These are phyloP conservation scores for Vachellia collinsii DNA, from an alignment of 306 rosid genomes.

Conservation along the genomic window DNA sequence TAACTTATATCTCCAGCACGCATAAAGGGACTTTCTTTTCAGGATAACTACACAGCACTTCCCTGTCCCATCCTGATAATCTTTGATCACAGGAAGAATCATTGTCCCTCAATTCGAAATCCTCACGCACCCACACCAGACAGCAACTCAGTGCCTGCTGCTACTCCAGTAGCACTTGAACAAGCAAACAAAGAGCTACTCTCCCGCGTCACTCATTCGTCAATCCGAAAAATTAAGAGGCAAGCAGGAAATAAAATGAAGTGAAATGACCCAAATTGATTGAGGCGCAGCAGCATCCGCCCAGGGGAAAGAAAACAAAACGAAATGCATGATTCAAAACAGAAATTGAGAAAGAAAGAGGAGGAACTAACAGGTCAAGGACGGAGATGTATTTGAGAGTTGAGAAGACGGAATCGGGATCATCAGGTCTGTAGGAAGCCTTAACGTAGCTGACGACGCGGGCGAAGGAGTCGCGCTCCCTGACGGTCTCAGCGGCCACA, in stretches of 20 bases:
- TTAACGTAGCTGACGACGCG: conserved; percentile 63
- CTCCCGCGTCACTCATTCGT: too few species aligned
- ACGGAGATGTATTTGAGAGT: conserved; percentile 90
- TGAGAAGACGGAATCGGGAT: conserved; percentile 85
- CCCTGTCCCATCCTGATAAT: conserved; percentile 1
- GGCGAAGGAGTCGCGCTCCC: conserved; percentile 75
- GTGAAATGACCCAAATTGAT: background rate
- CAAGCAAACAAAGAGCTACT: too few species aligned
- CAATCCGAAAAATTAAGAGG: conserved; percentile 10
- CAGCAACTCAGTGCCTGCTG: background rate
- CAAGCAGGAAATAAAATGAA: background rate
- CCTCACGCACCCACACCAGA: conserved; percentile 10
- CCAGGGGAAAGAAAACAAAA: background rate
- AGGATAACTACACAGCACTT: background rate
- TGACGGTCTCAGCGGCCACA: conserved; percentile 67
- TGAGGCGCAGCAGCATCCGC: background rate
- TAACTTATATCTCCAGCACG: conserved; percentile 1
- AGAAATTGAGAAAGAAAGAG: too few species aligned
- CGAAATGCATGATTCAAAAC: background rate
- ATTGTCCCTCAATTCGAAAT: conserved; percentile 5
- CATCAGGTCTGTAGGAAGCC: conserved; percentile 57
- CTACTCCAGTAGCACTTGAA: background rate
- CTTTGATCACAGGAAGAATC: background rate
- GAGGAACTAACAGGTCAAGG: conserved; percentile 78
- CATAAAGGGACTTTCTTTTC: background rate